Evolutionary conservation across 106 monocot species (phyloP).

Genomic region (Iris macrosiphon): DNA sequence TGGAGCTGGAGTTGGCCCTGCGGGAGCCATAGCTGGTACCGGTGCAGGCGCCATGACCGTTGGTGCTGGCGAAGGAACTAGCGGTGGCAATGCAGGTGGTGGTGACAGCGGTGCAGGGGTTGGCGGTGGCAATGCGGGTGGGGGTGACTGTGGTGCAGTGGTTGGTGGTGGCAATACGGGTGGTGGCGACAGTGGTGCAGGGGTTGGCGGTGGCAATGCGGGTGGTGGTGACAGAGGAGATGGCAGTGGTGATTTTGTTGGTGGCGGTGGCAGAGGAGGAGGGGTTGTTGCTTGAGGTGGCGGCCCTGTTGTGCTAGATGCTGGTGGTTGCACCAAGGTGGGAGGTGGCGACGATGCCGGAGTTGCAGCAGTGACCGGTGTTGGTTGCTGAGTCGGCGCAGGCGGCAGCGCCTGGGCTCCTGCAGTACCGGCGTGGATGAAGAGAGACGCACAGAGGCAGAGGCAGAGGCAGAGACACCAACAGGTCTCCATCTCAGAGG

Average conservation of each 20-base stretch:
- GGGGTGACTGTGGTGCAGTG: slow-evolving; percentile 2
- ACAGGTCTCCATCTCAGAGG: slow-evolving; percentile 11
- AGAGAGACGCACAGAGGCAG: slow-evolving; percentile 9
- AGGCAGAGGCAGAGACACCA: slow-evolving; percentile 5
- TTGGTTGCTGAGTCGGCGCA: slow-evolving; percentile 8
- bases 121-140: slow-evolving; percentile 13
- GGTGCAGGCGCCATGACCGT: slow-evolving; percentile 8
- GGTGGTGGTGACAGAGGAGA: slow-evolving; percentile 14
- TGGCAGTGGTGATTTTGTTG: slow-evolving; percentile 7
- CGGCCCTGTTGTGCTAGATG: background rate
- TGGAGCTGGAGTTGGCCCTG: slow-evolving; percentile 30
- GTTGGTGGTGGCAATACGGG: slow-evolving; percentile 11
- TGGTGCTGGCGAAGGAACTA: slow-evolving; percentile 6
- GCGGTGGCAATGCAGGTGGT: slow-evolving; percentile 8
- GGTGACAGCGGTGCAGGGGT: slow-evolving; percentile 8
- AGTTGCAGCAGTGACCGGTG: slow-evolving; percentile 10
- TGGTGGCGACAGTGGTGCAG: slow-evolving; percentile 12
- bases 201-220: background rate
- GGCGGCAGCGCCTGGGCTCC: slow-evolving; percentile 20
- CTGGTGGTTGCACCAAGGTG: background rate
- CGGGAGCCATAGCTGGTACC: background rate
- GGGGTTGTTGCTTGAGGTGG: slow-evolving; percentile 8
- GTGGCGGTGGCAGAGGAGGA: slow-evolving; percentile 1
- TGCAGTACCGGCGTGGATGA: background rate
- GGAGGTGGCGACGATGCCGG: slow-evolving; percentile 7